These are phyloP conservation scores for Chytridium lagenaria DNA, from an alignment of 371 early-diverging fungal genomes.

Conservation along the genomic window DNA sequence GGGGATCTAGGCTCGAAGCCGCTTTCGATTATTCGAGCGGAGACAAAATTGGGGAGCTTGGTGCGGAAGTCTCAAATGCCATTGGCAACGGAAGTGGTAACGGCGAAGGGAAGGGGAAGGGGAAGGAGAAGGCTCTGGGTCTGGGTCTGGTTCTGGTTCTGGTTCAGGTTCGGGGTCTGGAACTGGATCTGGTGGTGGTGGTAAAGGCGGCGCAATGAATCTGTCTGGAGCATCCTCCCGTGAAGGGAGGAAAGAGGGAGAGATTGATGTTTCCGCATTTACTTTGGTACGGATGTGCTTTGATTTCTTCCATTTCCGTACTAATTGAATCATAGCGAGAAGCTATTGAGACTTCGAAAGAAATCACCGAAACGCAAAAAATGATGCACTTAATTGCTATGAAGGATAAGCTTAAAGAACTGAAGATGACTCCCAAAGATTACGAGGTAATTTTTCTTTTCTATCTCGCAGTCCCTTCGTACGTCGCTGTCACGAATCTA, in stretches of 20 bases:
- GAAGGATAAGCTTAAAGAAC: slow-evolving; percentile 52
- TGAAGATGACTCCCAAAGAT: slow-evolving; percentile 77
- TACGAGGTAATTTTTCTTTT: slow-evolving; percentile 49
- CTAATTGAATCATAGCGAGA: slow-evolving; percentile 27
- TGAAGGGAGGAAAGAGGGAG: slow-evolving; percentile 68
- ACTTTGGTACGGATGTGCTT: slow-evolving; percentile 59
- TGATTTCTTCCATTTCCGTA: slow-evolving; percentile 7
- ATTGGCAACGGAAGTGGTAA: slow-evolving; percentile 33
- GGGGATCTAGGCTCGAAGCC: slow-evolving; percentile 69
- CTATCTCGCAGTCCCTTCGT: too few species aligned
- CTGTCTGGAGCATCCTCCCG: slow-evolving; percentile 38
- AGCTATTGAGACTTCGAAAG: slow-evolving; percentile 56
- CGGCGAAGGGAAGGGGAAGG: slow-evolving; percentile 31
- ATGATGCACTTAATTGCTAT: slow-evolving; percentile 49
- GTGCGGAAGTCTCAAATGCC: slow-evolving; percentile 32
- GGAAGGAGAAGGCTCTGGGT: too few species aligned
- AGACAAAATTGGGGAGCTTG: too few species aligned
- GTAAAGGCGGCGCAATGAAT: slow-evolving; percentile 55
- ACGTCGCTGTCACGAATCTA: neutral
- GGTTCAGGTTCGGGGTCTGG: slow-evolving; percentile 44
- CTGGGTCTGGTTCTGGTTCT: too few species aligned
- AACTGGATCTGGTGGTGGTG: slow-evolving; percentile 48
- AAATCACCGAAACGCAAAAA: slow-evolving; percentile 65
- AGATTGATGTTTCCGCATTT: slow-evolving; percentile 69
- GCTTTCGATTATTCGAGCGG: slow-evolving; percentile 65